A percentile compares a stretch with the other conserved stretches of the same genome.
These are phyloP conservation scores for Melastoma malabathricum DNA, from an alignment of 345 rosid species.

Conservation along the genomic window DNA sequence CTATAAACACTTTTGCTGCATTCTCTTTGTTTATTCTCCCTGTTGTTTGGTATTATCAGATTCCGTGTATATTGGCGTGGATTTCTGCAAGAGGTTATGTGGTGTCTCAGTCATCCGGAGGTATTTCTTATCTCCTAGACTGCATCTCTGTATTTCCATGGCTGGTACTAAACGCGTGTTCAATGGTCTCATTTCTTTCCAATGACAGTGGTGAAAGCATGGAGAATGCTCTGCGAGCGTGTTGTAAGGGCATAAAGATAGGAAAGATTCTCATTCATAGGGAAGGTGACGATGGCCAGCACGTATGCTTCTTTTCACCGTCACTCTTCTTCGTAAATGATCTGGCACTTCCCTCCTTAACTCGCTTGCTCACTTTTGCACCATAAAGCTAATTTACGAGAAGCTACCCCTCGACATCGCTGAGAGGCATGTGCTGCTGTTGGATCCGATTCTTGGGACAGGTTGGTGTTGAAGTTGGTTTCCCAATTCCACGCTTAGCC, in stretches of 20 bases:
- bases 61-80: slow-evolving; percentile 93
- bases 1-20: too few relatives aligned
- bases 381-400: slow-evolving; percentile 72
- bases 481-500: not conserved
- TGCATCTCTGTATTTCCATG: slow-evolving; percentile 1
- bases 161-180: too few relatives aligned
- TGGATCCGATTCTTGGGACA: slow-evolving; percentile 98
- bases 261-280: slow-evolving; percentile 96
- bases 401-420: slow-evolving; percentile 85
- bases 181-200: slow-evolving; percentile 6
- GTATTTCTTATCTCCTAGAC: slow-evolving; percentile 24
- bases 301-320: slow-evolving; percentile 22
- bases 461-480: slow-evolving; percentile 23
- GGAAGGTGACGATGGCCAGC: slow-evolving; percentile 96
- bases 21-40: not conserved
- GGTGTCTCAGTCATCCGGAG: slow-evolving; percentile 97
- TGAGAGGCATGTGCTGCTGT: slow-evolving; percentile 73
- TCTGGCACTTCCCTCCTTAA: too few relatives aligned
- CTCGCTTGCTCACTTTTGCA: too few relatives aligned
- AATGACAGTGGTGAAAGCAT: slow-evolving; percentile 86
- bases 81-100: slow-evolving; percentile 94
- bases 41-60: slow-evolving; percentile 28
- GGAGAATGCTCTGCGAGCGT: slow-evolving; percentile 97
- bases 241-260: slow-evolving; percentile 95
- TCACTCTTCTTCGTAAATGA: slow-evolving; percentile 3